Evolutionary conservation across 1,284 basidiomycete genomes (phyloP).

Genomic region (Ganoderma lucidum): DNA sequence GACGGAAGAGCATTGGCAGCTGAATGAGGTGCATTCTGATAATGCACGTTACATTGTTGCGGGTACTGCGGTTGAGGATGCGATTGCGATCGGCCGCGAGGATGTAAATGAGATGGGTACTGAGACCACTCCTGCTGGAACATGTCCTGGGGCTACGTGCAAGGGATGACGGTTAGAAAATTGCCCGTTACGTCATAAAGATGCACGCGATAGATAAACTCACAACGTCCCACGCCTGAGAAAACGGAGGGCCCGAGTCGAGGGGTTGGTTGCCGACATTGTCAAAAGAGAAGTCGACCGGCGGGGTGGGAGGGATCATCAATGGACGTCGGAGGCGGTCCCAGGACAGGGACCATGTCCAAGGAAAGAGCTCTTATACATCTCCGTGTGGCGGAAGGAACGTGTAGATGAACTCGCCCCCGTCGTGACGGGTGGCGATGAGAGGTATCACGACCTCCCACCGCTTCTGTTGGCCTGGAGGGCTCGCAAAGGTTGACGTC

Average conservation of each 20-base stretch:
- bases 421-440: constrained; percentile 25
- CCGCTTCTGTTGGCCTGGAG: constrained; percentile 30
- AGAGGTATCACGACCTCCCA: constrained; percentile 23
- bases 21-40: neutral
- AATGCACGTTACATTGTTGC: constrained; percentile 7
- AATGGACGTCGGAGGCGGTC: constrained; percentile 12
- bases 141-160: neutral
- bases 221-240: constrained; percentile 3
- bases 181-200: constrained; percentile 10
- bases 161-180: neutral
- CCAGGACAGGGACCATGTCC: neutral
- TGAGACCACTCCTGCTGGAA: constrained; percentile 4
- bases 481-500: constrained; percentile 14
- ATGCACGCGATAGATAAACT: constrained; percentile 2
- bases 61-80: neutral
- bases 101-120: neutral
- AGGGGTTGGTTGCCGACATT: constrained; percentile 10
- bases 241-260: constrained; percentile 7
- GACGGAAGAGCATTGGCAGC: constrained; percentile 1
- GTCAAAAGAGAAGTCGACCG: constrained; percentile 11
- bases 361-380: constrained; percentile 22
- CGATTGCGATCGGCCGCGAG: neutral
- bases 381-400: constrained; percentile 16
- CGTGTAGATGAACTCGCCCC: constrained; percentile 22
- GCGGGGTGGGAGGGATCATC: constrained; percentile 14